phyloP scores from a whole-genome alignment of 306 rosid genomes.

The Castanopsis chinensis region DNA sequence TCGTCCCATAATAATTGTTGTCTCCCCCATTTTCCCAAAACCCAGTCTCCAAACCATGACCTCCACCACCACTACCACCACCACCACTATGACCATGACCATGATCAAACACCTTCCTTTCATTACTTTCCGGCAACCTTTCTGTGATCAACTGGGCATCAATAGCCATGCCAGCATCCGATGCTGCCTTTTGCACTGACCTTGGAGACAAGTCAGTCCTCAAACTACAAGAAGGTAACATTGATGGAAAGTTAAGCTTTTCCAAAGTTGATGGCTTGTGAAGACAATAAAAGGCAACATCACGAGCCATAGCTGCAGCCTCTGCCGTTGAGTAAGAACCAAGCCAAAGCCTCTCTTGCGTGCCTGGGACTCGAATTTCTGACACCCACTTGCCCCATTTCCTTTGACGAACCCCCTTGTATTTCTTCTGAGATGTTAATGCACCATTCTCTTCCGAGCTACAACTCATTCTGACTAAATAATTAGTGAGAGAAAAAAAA shows the following conservation, averaged over 20 bases:
- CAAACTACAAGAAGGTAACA: conserved; percentile 19
- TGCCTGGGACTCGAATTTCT: conserved; percentile 78
- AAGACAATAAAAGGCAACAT: conserved; percentile 65
- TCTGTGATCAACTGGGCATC: conserved; percentile 49
- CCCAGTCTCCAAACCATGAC: not conserved
- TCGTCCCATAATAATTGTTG: not conserved
- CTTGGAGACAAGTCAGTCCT: conserved; percentile 53
- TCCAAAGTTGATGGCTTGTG: conserved; percentile 50
- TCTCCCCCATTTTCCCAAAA: conserved; percentile 27
- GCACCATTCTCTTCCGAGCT: conserved; percentile 19
- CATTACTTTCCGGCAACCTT: not conserved
- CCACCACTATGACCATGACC: not conserved
- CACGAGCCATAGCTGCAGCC: conserved; percentile 87
- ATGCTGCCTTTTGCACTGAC: conserved; percentile 75
- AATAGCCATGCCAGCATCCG: conserved; percentile 80
- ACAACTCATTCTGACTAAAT: conserved; percentile 28
- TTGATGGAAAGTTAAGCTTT: conserved; percentile 61
- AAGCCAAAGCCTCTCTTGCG: conserved; percentile 67
- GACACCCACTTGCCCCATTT: conserved; percentile 99
- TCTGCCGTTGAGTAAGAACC: conserved; percentile 68
- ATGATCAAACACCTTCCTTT: not conserved
- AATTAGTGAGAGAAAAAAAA: too few relatives aligned
- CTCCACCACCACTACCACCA: not conserved
- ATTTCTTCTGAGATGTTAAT: conserved; percentile 17
- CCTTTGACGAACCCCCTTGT: conserved; percentile 70